A percentile compares a stretch with the other conserved stretches of the same genome.
These are phyloP conservation scores for Adansonia grandidieri DNA, from an alignment of 441 rosid genomes.

Conservation along the genomic window DNA sequence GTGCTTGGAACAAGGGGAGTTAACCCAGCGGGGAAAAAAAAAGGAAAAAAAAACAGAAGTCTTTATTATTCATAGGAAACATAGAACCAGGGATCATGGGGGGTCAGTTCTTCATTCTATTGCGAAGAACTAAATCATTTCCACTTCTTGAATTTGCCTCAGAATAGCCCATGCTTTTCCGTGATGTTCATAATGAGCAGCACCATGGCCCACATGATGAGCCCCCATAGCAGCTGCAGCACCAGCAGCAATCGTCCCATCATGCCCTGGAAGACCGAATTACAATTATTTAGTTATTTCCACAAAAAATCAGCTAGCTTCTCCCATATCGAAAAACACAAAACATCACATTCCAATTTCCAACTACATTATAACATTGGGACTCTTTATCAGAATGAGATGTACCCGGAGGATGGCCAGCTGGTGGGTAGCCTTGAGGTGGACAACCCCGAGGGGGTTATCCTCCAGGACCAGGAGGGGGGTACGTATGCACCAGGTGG, in stretches of 20 bases:
- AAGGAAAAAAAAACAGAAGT: no score
- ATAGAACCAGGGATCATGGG: no score
- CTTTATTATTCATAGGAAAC: no score
- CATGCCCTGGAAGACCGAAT: conserved; percentile 16
- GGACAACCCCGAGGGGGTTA: conserved; percentile 13
- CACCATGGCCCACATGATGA: conserved; percentile 16
- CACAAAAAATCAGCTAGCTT: no score
- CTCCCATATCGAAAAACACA: no score
- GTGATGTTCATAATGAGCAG: conserved; percentile 19
- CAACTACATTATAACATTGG: no score
- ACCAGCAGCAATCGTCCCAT: conserved; percentile 20
- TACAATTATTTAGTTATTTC: no score
- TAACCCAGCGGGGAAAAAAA: no score
- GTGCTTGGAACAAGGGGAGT: no score
- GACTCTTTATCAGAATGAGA: conserved; percentile 17
- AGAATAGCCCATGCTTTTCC: conserved; percentile 49
- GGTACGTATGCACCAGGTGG: neutral
- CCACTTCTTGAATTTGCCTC: conserved; percentile 76
- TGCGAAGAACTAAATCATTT: conserved; percentile 40
- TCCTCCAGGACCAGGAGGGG: neutral
- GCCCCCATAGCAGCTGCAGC: conserved; percentile 28
- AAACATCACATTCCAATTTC: no score
- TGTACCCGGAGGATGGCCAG: neutral
- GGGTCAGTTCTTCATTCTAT: no score
- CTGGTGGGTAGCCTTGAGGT: conserved; percentile 20